A percentile compares a stretch with the other conserved stretches of the same genome.
Evolutionary conservation across 495 filamentous ascomycete species (phyloP).

Genomic region (Oidiodendron maius): DNA sequence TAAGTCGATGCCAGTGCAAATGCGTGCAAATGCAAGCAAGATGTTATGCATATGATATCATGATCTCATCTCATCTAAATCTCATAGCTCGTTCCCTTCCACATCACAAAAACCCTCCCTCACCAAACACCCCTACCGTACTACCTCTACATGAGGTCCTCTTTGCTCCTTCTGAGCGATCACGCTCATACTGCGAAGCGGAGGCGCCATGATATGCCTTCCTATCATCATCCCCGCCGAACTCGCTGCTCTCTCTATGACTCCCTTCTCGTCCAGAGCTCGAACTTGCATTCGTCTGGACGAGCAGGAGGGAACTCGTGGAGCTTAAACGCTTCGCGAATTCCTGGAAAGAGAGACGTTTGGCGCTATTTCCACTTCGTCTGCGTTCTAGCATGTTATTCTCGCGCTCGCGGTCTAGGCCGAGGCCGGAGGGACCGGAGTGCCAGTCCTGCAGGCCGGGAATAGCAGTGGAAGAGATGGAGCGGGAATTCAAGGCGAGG

Average conservation of each 20-base stretch:
- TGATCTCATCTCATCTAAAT: too few relatives aligned
- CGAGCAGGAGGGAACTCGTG: conserved; percentile 45
- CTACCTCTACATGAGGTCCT: background rate
- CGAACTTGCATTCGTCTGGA: conserved; percentile 39
- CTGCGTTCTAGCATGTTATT: conserved; percentile 28
- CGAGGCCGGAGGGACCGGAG: background rate
- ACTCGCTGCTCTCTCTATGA: conserved; percentile 35
- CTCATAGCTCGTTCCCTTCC: too few relatives aligned
- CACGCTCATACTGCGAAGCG: too few relatives aligned
- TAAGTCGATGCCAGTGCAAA: too few relatives aligned
- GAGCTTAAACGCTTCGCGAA: conserved; percentile 46
- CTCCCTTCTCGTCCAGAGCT: conserved; percentile 15
- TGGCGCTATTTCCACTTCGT: conserved; percentile 38
- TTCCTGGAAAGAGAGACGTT: conserved; percentile 46
- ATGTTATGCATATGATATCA: too few relatives aligned
- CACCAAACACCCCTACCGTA: background rate
- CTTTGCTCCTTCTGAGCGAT: too few relatives aligned
- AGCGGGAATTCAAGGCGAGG: conserved; percentile 15
- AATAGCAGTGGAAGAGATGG: conserved; percentile 16
- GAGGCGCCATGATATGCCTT: background rate
- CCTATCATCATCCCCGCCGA: conserved; percentile 36
- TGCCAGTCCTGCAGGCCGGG: conserved; percentile 8
- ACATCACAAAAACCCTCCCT: too few relatives aligned
- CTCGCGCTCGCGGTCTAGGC: background rate
- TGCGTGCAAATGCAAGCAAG: too few relatives aligned